Evolutionary conservation across 768 basidiomycete species (phyloP), one percentile per base, ranked within the genome.

Genomic region (Lanmaoa pseudosensibilis): DNA sequence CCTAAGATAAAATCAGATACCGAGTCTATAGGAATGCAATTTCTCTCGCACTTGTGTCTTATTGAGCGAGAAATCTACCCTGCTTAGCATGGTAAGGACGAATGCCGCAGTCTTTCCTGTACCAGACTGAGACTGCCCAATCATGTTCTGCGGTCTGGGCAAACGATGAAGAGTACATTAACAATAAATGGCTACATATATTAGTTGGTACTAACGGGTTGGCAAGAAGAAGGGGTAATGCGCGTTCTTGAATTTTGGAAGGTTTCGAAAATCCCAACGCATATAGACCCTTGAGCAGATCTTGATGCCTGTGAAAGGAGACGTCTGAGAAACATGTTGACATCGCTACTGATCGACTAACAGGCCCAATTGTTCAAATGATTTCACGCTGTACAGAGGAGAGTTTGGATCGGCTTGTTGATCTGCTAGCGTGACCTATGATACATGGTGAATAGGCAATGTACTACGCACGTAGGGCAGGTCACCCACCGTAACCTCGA

Each of bases 81-180:
- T 86, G 69, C 90, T 94, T 16, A 98, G 82, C 95, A 99, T 98
- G 12, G 96, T 95, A 47, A 99, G 79, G 13, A 94, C 92, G 71
- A 99, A 99, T 11, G 97, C 97, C 5, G 97, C 97, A 3, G 97
- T 98, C 78, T 99, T 99, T 47, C 97, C 97, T 10, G 97, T 99
- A 38, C 97, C 97, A 34, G 97, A 98, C 68, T 99, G 97, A 50
- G 95, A 98, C 76, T 99, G 97, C 18, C 94, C 97, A 69, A 98
- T 98, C 89, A 98, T 95, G 74, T 98, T 98, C 50, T 87, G 88
- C 12, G 96, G 90, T n/a, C 96, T 99, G 38, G 21, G 9, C 48
- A 52, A 38, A 27, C 2, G 34, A 36, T 25, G 16, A 68, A n/a
- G 60, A 36, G 54, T 18, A 38, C n/a, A 41, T 55, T 19, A 51